Evolutionary conservation across 179 eudicot species (phyloP).

Genomic region (Amaranthus tricolor): DNA sequence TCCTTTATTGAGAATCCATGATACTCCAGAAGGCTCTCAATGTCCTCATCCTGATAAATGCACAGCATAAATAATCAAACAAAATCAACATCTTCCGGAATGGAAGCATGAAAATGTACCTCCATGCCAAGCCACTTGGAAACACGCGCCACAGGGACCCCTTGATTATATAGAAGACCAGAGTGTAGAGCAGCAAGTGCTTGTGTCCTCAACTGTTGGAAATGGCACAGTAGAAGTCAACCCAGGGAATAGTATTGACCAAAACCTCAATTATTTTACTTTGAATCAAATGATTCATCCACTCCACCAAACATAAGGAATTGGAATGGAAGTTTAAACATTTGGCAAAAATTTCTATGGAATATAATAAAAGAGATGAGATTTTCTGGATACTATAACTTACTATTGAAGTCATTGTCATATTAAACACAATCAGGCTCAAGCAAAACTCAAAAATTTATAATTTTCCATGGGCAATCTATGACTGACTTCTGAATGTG

Average conservation of each 20-base stretch:
- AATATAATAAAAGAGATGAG: neutral
- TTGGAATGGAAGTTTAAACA: neutral
- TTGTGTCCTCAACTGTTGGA: conserved; percentile 79
- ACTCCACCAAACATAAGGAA: neutral
- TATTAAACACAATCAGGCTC: neutral
- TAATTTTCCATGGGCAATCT: neutral
- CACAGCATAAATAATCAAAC: conserved; percentile 7
- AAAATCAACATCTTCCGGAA: conserved; percentile 1
- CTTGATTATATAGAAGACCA: conserved; percentile 90
- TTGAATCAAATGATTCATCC: neutral
- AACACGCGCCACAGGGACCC: conserved; percentile 68
- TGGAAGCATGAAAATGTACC: conserved; percentile 38
- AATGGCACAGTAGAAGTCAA: conserved; percentile 29
- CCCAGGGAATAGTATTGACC: neutral
- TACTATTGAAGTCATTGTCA: neutral
- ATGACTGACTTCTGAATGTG: neutral
- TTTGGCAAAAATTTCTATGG: neutral
- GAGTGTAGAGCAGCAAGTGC: conserved; percentile 90
- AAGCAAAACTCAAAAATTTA: neutral
- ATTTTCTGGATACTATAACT: neutral
- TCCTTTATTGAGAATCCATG: conserved; percentile 83
- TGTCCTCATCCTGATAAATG: conserved; percentile 65
- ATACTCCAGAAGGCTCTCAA: conserved; percentile 70
- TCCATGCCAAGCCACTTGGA: conserved; percentile 97
- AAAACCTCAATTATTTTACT: neutral